phyloP scores from a whole-genome alignment of 305 asterid genomes.

The Withania somnifera region DNA sequence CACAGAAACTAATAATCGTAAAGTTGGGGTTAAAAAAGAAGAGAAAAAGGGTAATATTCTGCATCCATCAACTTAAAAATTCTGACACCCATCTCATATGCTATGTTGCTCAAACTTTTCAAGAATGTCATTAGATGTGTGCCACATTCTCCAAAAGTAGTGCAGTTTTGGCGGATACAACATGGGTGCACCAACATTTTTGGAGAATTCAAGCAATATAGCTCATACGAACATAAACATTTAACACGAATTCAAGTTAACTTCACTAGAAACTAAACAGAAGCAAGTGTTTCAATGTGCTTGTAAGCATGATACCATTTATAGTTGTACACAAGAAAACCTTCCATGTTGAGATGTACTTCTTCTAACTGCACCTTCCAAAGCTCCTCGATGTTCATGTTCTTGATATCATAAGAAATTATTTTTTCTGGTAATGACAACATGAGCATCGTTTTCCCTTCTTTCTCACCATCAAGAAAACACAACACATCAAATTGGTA shows the following conservation, averaged over 20 bases:
- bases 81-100: not conserved
- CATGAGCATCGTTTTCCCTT: conserved; percentile 1
- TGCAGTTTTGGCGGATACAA: not conserved
- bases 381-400: not conserved
- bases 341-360: not conserved
- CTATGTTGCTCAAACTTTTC: not conserved
- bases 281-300: not conserved
- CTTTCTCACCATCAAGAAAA: not conserved
- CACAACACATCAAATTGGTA: not conserved
- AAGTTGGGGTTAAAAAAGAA: not conserved
- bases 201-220: no score
- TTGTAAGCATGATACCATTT: not conserved
- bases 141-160: not conserved
- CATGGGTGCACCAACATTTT: no score
- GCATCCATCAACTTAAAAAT: no score
- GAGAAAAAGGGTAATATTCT: not conserved
- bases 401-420: not conserved
- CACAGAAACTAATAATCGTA: no score
- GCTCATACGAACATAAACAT: not conserved
- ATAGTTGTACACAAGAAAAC: not conserved
- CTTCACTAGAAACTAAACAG: not conserved
- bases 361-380: not conserved
- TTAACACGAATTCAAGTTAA: not conserved
- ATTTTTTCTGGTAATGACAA: conserved; percentile 2
- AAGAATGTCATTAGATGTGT: not conserved